These are phyloP conservation scores for Sonneratia caseolaris DNA, from an alignment of 345 rosid species.

Conservation along the genomic window DNA sequence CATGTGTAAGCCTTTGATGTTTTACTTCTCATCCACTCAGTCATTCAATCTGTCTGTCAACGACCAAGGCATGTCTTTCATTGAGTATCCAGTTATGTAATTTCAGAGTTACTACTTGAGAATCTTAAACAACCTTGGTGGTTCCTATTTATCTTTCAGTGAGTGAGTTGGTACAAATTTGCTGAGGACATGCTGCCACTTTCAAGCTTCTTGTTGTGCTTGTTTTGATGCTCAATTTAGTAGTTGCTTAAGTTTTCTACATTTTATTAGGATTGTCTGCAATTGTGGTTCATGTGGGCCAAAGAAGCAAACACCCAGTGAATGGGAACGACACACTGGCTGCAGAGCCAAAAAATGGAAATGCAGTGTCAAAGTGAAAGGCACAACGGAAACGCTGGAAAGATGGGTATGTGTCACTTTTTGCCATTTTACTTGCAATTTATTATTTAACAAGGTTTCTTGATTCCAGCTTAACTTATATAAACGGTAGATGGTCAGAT, in stretches of 20 bases:
- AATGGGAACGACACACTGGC: slow-evolving; percentile 97
- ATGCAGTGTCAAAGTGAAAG: slow-evolving; percentile 82
- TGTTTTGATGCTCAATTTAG: not conserved
- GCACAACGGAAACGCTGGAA: slow-evolving; percentile 52
- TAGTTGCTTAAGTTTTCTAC: slow-evolving; percentile 5
- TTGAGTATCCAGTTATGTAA: too few species aligned
- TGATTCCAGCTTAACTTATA: too few species aligned
- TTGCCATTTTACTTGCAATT: slow-evolving; percentile 2
- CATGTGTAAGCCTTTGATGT: slow-evolving; percentile 51
- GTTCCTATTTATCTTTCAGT: not conserved
- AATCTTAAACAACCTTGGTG: too few species aligned
- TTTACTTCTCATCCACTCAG: not conserved
- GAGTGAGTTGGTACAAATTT: not conserved
- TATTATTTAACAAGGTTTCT: not conserved
- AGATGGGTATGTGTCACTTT: slow-evolving; percentile 56
- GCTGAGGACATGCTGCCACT: not conserved
- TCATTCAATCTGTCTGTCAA: not conserved
- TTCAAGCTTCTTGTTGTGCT: slow-evolving; percentile 2
- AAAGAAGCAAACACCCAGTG: slow-evolving; percentile 68
- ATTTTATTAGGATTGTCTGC: slow-evolving; percentile 58
- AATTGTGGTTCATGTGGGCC: slow-evolving; percentile 76
- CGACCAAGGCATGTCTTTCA: not conserved
- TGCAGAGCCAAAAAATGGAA: slow-evolving; percentile 99
- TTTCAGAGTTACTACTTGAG: too few species aligned
- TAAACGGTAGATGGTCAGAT: not conserved